Conservation (phyloP, 805 yeast genomes). For the Brettanomyces nanus region DNA sequence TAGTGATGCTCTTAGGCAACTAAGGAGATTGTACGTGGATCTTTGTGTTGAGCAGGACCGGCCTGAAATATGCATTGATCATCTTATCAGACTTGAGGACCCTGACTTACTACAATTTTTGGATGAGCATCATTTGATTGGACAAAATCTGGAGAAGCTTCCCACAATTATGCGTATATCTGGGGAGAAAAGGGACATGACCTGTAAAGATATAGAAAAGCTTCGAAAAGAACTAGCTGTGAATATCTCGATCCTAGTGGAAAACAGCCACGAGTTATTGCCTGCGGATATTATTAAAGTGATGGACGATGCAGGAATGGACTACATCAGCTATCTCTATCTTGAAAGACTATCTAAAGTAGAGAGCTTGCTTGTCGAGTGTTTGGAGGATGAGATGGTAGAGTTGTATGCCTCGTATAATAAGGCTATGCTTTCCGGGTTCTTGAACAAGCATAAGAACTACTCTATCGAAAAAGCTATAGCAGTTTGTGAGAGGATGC, state of each 20-base stretch:
- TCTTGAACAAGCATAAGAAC: slow-evolving; percentile 49
- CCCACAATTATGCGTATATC: slow-evolving; percentile 41
- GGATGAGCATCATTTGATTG: slow-evolving; percentile 53
- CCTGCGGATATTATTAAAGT: slow-evolving; percentile 44
- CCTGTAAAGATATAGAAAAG: slow-evolving; percentile 31
- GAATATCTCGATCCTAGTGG: slow-evolving; percentile 48
- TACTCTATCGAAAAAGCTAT: slow-evolving; percentile 68
- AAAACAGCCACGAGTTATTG: slow-evolving; percentile 54
- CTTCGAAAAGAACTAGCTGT: slow-evolving; percentile 30
- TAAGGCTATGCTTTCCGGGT: slow-evolving; percentile 45
- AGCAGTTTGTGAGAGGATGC: slow-evolving; percentile 46
- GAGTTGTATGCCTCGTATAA: slow-evolving; percentile 57
- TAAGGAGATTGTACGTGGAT: slow-evolving; percentile 40
- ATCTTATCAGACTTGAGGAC: slow-evolving; percentile 51
- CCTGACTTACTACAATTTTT: slow-evolving; percentile 47
- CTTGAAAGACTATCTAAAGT: slow-evolving; percentile 47
- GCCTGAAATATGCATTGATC: slow-evolving; percentile 55
- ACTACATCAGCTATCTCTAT: slow-evolving; percentile 54
- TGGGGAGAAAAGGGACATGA: slow-evolving; percentile 25
- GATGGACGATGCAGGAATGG: slow-evolving; percentile 34
- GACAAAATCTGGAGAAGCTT: slow-evolving; percentile 37
- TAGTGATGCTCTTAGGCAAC: slow-evolving; percentile 1
- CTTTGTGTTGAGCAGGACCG: slow-evolving; percentile 51
- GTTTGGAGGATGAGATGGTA: slow-evolving; percentile 62
- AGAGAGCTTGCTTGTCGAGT: slow-evolving; percentile 48